These are phyloP conservation scores for Favolaschia claudopus DNA, from an alignment of 768 basidiomycete genomes.

Conservation along the genomic window DNA sequence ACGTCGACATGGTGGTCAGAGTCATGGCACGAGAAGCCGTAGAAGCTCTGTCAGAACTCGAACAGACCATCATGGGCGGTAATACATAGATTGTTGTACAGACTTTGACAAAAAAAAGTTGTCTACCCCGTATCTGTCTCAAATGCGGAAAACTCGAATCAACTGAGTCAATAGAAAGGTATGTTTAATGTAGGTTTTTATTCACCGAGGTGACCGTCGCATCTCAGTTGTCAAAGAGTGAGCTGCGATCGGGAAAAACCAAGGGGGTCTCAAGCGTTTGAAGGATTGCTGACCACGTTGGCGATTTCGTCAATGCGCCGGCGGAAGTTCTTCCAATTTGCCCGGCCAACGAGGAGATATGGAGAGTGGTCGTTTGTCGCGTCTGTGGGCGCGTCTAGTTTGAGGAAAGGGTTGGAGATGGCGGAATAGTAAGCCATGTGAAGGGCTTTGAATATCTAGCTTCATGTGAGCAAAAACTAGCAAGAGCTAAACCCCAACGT, in stretches of 20 bases:
- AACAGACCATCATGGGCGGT: conserved; percentile 53
- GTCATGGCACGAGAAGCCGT: conserved; percentile 79
- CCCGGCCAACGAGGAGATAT: conserved; percentile 64
- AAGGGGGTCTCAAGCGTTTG: conserved; percentile 25
- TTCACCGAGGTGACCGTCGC: conserved; percentile 19
- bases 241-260: conserved; percentile 37
- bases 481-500: conserved; percentile 32
- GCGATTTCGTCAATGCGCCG: conserved; percentile 79
- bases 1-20: conserved; percentile 74
- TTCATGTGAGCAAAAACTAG: neutral
- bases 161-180: conserved; percentile 87
- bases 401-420: conserved; percentile 87
- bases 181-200: conserved; percentile 62
- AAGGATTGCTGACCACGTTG: conserved; percentile 58
- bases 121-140: conserved; percentile 96
- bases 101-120: conserved; percentile 32
- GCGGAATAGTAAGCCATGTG: conserved; percentile 89
- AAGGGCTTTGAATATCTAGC: conserved; percentile 85
- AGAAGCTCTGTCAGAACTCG: conserved; percentile 61
- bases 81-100: conserved; percentile 24
- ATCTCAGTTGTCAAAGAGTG: conserved; percentile 12
- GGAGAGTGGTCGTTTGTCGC: conserved; percentile 58
- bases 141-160: conserved; percentile 64
- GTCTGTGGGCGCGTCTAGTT: conserved; percentile 60
- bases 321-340: conserved; percentile 76